Conservation (phyloP, 2,329 filamentous ascomycete species). For the Aspergillus neoniger region DNA sequence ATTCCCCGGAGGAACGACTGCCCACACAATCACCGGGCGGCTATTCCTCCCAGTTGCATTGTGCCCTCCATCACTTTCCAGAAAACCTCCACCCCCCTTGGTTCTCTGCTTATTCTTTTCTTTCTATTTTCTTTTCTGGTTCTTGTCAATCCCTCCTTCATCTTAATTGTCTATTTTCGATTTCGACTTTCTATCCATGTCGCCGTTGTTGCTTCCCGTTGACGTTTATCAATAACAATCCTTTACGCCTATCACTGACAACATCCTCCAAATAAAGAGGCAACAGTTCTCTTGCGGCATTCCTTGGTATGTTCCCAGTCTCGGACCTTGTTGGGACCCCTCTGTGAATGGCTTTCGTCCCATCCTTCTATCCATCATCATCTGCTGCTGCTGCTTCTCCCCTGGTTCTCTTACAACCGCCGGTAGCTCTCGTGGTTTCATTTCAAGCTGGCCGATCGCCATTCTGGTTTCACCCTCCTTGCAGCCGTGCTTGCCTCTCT, state of each 20-base stretch:
- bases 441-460: constrained; percentile 28
- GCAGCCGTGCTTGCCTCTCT: constrained; percentile 28
- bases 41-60: constrained; percentile 19
- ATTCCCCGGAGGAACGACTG: constrained; percentile 47
- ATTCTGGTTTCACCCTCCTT: constrained; percentile 31
- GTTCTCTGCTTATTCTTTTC: constrained; percentile 10
- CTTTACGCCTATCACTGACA: constrained; percentile 23
- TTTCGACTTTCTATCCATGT: neutral
- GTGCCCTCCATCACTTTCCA: constrained; percentile 12
- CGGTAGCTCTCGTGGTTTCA: constrained; percentile 22
- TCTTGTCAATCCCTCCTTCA: constrained; percentile 15
- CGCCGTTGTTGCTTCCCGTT: constrained; percentile 6
- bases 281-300: constrained; percentile 21
- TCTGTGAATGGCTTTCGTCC: constrained; percentile 15
- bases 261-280: constrained; percentile 21
- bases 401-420: constrained; percentile 13
- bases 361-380: constrained; percentile 11
- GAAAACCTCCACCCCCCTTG: neutral
- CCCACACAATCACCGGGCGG: constrained; percentile 29
- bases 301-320: constrained; percentile 27
- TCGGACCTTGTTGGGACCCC: constrained; percentile 12
- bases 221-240: constrained; percentile 19
- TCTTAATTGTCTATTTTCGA: constrained; percentile 3
- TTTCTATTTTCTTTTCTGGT: neutral
- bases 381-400: constrained; percentile 13